These are phyloP conservation scores for Pichia cephalocereana DNA, from an alignment of 805 yeast genomes.

Conservation along the genomic window DNA sequence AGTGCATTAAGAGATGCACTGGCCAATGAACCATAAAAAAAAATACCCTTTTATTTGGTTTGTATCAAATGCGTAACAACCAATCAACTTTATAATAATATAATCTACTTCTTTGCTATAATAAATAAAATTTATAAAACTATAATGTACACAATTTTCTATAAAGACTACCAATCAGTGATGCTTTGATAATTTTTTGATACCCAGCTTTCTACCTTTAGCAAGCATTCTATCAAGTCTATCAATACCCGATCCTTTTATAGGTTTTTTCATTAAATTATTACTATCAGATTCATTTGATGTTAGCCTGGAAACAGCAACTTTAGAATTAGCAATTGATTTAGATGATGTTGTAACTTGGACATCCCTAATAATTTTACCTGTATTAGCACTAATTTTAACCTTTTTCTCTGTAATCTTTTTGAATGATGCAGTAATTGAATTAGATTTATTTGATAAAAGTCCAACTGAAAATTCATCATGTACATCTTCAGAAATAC, in stretches of 20 bases:
- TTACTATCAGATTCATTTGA: constrained; percentile 2
- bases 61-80: not conserved
- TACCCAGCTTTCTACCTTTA: constrained; percentile 10
- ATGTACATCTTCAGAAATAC: not conserved
- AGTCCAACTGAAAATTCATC: constrained; percentile 15
- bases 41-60: constrained; percentile 12
- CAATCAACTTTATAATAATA: too few relatives aligned
- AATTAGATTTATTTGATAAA: constrained; percentile 16
- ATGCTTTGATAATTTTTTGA: constrained; percentile 3
- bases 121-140: too few relatives aligned
- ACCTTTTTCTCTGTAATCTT: constrained; percentile 9
- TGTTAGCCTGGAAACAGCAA: constrained; percentile 22
- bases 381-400: constrained; percentile 16
- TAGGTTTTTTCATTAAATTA: not conserved
- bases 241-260: constrained; percentile 8
- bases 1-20: constrained; percentile 41
- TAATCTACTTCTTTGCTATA: too few relatives aligned
- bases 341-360: constrained; percentile 23
- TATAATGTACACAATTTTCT: too few relatives aligned
- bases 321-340: constrained; percentile 16
- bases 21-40: not conserved
- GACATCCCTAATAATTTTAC: constrained; percentile 21
- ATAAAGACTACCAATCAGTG: not conserved
- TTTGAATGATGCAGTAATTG: constrained; percentile 24
- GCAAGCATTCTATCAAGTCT: constrained; percentile 11